Evolutionary conservation across 768 basidiomycete species (phyloP).

Genomic region (Clavulina sp.): DNA sequence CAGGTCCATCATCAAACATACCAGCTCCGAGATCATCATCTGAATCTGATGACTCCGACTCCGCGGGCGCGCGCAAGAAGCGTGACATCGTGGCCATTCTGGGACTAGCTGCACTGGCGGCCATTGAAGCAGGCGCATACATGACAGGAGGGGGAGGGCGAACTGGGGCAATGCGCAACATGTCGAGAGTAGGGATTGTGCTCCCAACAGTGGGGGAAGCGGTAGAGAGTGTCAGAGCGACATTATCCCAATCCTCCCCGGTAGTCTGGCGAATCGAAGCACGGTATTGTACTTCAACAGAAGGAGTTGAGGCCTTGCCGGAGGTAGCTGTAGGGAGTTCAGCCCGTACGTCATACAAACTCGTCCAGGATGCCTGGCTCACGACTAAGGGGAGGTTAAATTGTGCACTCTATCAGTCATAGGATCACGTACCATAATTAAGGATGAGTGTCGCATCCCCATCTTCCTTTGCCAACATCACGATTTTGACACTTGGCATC

Average conservation of each 20-base stretch:
- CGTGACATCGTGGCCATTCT: no score
- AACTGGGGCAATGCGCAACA: conserved; percentile 10
- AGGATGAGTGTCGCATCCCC: conserved; percentile 8
- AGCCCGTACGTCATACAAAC: conserved; percentile 12
- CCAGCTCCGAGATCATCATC: no score
- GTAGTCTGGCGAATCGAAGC: conserved; percentile 13
- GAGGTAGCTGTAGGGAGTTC: neutral
- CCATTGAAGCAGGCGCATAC: no score
- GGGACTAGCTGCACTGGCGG: no score
- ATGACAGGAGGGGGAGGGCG: no score
- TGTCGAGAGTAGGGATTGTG: conserved; percentile 8
- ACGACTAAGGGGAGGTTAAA: no score
- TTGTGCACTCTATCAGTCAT: no score
- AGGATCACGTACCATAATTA: conserved; percentile 4
- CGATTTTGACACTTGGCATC: conserved; percentile 1
- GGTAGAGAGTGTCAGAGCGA: conserved; percentile 11
- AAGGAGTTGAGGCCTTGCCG: neutral
- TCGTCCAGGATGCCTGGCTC: conserved; percentile 9
- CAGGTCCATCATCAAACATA: no score
- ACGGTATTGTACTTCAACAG: conserved; percentile 11
- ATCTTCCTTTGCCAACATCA: conserved; percentile 8
- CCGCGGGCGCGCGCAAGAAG: no score
- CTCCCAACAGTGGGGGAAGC: conserved; percentile 11
- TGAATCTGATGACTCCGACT: no score
- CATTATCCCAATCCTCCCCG: conserved; percentile 12